A percentile compares a stretch with the other conserved stretches of the same genome.
These are phyloP conservation scores for Polyporus tsugae DNA, from an alignment of 1,284 basidiomycete genomes.

Conservation along the genomic window DNA sequence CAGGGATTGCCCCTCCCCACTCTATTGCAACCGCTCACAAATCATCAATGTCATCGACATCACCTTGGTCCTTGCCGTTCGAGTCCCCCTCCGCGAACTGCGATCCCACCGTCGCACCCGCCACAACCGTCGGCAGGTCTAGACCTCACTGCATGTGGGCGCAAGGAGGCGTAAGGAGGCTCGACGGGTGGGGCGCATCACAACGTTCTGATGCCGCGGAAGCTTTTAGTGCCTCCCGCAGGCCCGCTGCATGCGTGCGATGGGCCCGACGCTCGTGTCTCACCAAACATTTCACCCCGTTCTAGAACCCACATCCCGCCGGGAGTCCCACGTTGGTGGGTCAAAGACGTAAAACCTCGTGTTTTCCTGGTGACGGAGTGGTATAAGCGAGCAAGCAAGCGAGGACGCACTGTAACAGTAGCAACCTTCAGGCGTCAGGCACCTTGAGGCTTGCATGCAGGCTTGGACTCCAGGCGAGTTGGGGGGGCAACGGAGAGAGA, in stretches of 20 bases:
- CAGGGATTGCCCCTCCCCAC: too few species aligned
- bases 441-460: too few species aligned
- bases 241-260: background rate
- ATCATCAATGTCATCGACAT: background rate
- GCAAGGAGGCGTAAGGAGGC: background rate
- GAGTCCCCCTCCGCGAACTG: background rate
- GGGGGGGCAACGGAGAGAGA: background rate
- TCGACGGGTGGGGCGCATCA: background rate
- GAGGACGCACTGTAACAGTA: background rate
- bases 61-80: too few species aligned
- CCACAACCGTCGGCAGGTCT: background rate
- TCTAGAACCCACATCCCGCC: background rate
- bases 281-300: background rate
- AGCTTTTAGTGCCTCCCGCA: conserved; percentile 5
- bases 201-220: background rate
- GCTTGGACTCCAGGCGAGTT: background rate
- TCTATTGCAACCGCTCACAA: background rate
- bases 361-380: background rate
- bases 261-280: background rate
- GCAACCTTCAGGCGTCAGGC: background rate
- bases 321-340: background rate
- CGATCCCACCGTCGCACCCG: background rate
- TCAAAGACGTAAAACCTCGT: background rate
- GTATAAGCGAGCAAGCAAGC: background rate
- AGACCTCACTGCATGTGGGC: background rate